These are phyloP conservation scores for Achaetomiella virescens DNA, from an alignment of 495 filamentous ascomycete species.

Conservation along the genomic window DNA sequence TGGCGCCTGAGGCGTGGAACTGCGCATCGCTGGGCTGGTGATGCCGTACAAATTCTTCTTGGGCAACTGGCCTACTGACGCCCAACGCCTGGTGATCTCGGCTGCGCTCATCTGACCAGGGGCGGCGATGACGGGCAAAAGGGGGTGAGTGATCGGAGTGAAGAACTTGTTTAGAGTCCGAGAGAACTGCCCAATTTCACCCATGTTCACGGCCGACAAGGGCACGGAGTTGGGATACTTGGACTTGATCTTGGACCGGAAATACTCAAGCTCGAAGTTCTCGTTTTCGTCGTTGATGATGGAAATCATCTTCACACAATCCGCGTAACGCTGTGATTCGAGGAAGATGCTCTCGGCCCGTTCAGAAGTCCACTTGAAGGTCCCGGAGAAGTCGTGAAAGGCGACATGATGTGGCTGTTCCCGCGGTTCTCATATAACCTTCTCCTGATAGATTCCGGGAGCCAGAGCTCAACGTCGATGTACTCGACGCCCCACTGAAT, in stretches of 20 bases:
- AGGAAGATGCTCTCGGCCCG: conserved; percentile 62
- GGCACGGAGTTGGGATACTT: conserved; percentile 59
- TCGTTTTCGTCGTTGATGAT: conserved; percentile 71
- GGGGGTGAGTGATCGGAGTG: conserved; percentile 77
- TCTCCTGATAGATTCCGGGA: conserved; percentile 66
- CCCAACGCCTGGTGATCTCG: conserved; percentile 70
- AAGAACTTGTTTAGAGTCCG: conserved; percentile 76
- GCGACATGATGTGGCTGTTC: conserved; percentile 74
- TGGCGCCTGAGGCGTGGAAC: conserved; percentile 65
- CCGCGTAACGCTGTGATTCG: conserved; percentile 64
- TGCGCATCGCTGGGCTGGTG: conserved; percentile 53
- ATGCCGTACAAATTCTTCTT: conserved; percentile 76
- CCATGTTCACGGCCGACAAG: conserved; percentile 82
- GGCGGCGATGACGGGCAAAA: conserved; percentile 76
- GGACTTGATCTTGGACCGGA: conserved; percentile 66
- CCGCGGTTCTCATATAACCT: conserved; percentile 63
- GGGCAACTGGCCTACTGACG: conserved; percentile 72
- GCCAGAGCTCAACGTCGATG: conserved; percentile 80
- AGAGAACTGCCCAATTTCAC: conserved; percentile 73
- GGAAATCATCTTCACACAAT: conserved; percentile 85
- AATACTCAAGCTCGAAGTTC: conserved; percentile 84
- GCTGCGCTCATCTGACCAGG: conserved; percentile 77
- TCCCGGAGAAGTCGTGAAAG: conserved; percentile 79
- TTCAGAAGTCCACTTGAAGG: conserved; percentile 71
- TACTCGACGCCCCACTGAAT: conserved; percentile 86